Base-by-base conservation (phyloP, 1,139 yeast species). In the Nakaseomyces delphensis region DNA sequence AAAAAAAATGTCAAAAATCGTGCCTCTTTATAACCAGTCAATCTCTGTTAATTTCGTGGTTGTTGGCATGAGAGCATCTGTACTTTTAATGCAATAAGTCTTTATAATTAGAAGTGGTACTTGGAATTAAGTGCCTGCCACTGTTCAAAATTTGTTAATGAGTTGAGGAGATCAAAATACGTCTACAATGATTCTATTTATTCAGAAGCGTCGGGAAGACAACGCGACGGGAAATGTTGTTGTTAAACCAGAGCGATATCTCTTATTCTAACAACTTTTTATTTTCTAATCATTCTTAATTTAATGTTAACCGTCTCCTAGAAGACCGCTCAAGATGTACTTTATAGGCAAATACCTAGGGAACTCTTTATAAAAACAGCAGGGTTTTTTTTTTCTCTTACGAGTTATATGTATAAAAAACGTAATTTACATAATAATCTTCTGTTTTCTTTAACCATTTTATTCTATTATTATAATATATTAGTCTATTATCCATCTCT, bases 401-500 rank as follows among this genome's bases (percentile, higher is more conserved):
- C 5, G n/a, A 10, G 9, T 25, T 25, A 9, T 25, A 25, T 25
- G 4, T 25, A 25, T 25, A 25, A 25, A 13, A 25, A 11, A 25
- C 9, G n/a, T 25, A 25, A 25, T 25, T n/a, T 25, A 25, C 28
- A 25, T 8, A 10, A 9, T 7, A 7, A 28, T 13, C 16, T 13
- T 28, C 31, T 28, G 14, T 16, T 31, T 31, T 31, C n/a, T 16
- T 31, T 31, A 23, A 10, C 10, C 10, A 7, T 28, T 28, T 28
- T 28, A 14, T 5, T 10, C 7, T 28, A 13, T 6, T 14, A 4
- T 13, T 13, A 13, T 13, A 6, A 13, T 14, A 10, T 31, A 7
- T 18, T 8, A 31, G 23, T 14, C 35, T 31, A 31, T 31, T 19
- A 16, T 31, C 35, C 35, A 18, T 31, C 35, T 31, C 35, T 31